Percentiles rank a stretch among this genome's conserved stretches.
Evolutionary conservation across 441 rosid species (phyloP).

Genomic region (Syzygium malaccense): DNA sequence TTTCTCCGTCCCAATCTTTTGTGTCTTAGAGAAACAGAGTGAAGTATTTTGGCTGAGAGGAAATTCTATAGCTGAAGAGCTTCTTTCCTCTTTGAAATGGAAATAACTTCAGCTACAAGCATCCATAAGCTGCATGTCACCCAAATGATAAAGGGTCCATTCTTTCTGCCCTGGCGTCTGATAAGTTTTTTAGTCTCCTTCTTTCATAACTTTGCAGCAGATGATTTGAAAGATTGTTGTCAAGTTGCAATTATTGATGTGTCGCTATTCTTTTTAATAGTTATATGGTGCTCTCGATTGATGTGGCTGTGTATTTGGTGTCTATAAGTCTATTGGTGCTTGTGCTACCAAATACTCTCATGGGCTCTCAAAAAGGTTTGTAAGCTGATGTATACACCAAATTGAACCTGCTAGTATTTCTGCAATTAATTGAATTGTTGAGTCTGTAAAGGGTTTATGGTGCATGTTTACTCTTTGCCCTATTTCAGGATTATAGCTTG

Average conservation of each 20-base stretch:
- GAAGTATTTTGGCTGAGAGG: neutral
- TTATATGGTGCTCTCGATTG: neutral
- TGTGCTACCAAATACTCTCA: neutral
- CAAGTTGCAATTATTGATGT: neutral
- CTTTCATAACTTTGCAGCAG: neutral
- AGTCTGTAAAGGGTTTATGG: neutral
- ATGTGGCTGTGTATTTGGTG: neutral
- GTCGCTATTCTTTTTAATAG: neutral
- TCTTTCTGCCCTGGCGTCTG: neutral
- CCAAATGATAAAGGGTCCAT: neutral
- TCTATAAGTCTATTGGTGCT: neutral
- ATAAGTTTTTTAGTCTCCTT: neutral
- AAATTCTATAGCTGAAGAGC: neutral
- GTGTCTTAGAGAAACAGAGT: neutral
- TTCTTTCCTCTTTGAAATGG: neutral
- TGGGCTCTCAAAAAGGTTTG: neutral
- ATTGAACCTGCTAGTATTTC: neutral
- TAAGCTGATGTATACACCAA: neutral
- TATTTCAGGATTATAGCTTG: neutral
- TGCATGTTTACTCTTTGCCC: neutral
- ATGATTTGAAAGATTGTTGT: neutral
- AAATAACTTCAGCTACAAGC: neutral
- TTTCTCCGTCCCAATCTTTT: neutral
- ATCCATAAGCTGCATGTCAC: neutral
- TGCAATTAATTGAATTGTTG: neutral